phyloP scores from a whole-genome alignment of 306 rosid species.

The Cucurbita moschata region DNA sequence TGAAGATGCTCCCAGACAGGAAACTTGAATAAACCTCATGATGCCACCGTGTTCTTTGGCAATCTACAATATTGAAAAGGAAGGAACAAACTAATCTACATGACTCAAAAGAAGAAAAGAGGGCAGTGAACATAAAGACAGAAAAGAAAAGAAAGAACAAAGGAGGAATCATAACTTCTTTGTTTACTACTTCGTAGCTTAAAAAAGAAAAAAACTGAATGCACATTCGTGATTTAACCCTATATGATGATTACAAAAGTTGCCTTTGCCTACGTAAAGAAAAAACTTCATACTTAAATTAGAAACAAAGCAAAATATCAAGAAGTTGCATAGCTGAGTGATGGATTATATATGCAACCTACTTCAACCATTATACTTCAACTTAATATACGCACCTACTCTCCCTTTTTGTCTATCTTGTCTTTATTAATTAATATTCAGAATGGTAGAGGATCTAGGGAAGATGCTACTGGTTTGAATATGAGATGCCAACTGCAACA shows the following conservation, averaged over 20 bases:
- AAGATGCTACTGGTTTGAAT: background rate
- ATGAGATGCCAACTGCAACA: background rate
- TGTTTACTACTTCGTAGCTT: background rate
- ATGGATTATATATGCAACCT: background rate
- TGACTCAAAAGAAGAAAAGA: background rate
- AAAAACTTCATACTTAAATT: background rate
- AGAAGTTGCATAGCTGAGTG: background rate
- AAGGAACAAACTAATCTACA: background rate
- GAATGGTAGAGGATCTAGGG: background rate
- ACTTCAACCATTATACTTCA: background rate
- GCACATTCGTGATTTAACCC: background rate
- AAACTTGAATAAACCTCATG: slow-evolving; percentile 81
- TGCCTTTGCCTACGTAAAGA: background rate
- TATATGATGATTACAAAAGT: background rate
- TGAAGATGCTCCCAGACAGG: slow-evolving; percentile 80
- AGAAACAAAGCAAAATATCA: background rate
- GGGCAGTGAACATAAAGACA: background rate
- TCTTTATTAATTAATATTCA: background rate
- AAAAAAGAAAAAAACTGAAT: background rate
- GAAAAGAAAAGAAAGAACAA: no score
- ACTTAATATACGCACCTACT: background rate
- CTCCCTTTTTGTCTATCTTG: background rate
- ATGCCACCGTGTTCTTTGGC: slow-evolving; percentile 98
- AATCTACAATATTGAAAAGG: slow-evolving; percentile 40
- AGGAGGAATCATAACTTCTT: background rate